Evolutionary conservation across 805 yeast species (phyloP).

Genomic region (Suhomyces emberorum): DNA sequence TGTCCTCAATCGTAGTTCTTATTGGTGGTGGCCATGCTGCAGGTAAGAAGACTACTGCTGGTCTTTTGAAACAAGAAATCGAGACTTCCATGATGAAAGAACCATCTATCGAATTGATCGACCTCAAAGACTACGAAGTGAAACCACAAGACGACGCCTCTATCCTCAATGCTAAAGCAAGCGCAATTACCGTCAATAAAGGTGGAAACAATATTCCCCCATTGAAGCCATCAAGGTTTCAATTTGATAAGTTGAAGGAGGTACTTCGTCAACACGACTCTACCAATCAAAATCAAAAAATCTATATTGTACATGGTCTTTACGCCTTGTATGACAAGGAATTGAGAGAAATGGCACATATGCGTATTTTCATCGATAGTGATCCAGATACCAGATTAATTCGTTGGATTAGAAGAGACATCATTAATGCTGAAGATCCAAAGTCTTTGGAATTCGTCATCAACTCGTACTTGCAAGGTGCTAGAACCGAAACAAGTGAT

Average conservation of each 20-base stretch:
- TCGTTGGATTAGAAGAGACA: constrained; percentile 63
- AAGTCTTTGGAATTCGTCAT: constrained; percentile 36
- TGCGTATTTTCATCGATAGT: constrained; percentile 74
- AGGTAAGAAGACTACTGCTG: constrained; percentile 45
- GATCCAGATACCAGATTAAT: constrained; percentile 83
- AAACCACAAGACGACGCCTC: constrained; percentile 4
- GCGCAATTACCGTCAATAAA: constrained; percentile 30
- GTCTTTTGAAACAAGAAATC: constrained; percentile 30
- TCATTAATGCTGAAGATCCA: constrained; percentile 12
- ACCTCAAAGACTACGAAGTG: constrained; percentile 42
- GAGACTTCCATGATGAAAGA: constrained; percentile 7
- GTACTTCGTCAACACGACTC: constrained; percentile 11
- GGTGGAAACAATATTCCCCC: constrained; percentile 16
- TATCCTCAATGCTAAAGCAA: constrained; percentile 15
- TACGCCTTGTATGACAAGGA: constrained; percentile 70
- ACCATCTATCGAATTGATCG: constrained; percentile 32
- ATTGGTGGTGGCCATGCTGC: constrained; percentile 64
- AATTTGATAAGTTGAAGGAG: constrained; percentile 27
- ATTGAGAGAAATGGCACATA: constrained; percentile 52
- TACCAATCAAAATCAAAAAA: constrained; percentile 17
- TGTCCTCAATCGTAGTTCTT: constrained; percentile 35
- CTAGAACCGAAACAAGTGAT: constrained; percentile 65
- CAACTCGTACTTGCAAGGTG: constrained; percentile 48
- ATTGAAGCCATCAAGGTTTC: constrained; percentile 42
- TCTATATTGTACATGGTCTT: constrained; percentile 63